These are phyloP conservation scores for Scortechinia acanthostroma DNA, from an alignment of 2,329 filamentous ascomycete genomes.

Conservation along the genomic window DNA sequence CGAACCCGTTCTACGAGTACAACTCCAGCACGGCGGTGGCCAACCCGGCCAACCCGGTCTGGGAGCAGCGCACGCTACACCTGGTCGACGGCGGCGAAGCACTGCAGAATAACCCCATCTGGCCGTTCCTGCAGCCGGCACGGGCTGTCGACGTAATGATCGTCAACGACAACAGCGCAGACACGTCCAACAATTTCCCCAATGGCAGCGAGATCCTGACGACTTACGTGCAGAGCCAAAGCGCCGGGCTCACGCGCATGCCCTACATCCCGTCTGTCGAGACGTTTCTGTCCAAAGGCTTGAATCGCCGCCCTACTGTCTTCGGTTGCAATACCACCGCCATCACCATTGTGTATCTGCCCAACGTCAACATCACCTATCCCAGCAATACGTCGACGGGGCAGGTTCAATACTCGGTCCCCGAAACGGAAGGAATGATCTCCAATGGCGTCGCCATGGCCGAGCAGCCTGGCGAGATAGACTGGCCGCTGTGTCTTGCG, in stretches of 20 bases:
- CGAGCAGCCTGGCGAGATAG: too few species aligned
- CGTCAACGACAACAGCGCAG: conserved; percentile 57
- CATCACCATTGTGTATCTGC: too few species aligned
- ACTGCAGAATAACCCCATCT: conserved; percentile 40
- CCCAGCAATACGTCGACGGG: too few species aligned
- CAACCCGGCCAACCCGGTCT: conserved; percentile 23
- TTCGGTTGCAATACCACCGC: conserved; percentile 51
- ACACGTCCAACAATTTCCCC: conserved; percentile 49
- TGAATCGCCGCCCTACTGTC: conserved; percentile 53
- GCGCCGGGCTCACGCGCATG: conserved; percentile 44
- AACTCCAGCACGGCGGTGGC: conserved; percentile 29
- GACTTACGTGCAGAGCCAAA: conserved; percentile 44
- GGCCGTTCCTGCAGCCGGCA: conserved; percentile 37
- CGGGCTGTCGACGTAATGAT: conserved; percentile 55
- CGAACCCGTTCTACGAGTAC: conserved; percentile 53
- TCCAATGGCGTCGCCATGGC: too few species aligned
- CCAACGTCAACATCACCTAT: too few species aligned
- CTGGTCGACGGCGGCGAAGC: conserved; percentile 41
- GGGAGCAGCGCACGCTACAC: conserved; percentile 24
- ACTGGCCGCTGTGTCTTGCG: too few species aligned
- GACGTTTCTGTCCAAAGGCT: conserved; percentile 46
- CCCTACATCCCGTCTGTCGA: conserved; percentile 44
- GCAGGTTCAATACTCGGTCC: too few species aligned
- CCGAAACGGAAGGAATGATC: too few species aligned
- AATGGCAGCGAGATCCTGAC: conserved; percentile 50